A percentile compares a stretch with the other conserved stretches of the same genome.
Evolutionary conservation across 225 moss, liverwort and hornwort genomes (phyloP).

Genomic region (Lunularia cruciata): DNA sequence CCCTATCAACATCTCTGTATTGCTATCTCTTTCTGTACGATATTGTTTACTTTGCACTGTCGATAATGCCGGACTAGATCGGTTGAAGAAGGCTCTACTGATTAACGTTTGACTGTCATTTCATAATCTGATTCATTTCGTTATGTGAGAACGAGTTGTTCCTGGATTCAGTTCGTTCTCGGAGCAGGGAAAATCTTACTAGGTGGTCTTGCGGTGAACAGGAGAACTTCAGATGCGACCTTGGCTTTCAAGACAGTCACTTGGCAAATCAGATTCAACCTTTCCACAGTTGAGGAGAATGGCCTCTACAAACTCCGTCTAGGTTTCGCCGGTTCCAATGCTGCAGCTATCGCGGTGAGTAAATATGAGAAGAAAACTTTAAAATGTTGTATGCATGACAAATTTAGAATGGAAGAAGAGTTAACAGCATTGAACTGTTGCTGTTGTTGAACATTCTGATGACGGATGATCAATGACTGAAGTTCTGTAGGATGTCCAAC

Average conservation of each 20-base stretch:
- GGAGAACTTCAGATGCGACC: slow-evolving; percentile 41
- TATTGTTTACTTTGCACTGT: too few relatives aligned
- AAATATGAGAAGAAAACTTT: too few relatives aligned
- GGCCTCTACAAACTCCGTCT: slow-evolving; percentile 66
- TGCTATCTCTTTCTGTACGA: too few relatives aligned
- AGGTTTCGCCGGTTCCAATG: slow-evolving; percentile 48
- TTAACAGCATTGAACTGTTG: too few relatives aligned
- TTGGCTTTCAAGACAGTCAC: slow-evolving; percentile 59
- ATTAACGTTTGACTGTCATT: background rate
- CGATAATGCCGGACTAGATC: too few relatives aligned
- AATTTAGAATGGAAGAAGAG: background rate
- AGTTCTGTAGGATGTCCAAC: too few relatives aligned
- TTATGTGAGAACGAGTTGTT: too few relatives aligned
- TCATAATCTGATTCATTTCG: background rate
- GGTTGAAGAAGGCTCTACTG: background rate
- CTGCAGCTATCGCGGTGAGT: slow-evolving; percentile 17
- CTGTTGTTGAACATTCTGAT: too few relatives aligned
- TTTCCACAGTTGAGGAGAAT: slow-evolving; percentile 32
- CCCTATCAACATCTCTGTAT: too few relatives aligned
- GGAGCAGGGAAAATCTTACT: background rate
- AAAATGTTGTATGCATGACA: background rate
- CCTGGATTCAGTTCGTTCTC: too few relatives aligned
- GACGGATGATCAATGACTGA: too few relatives aligned
- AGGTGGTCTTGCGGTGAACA: background rate
- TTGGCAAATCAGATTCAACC: slow-evolving; percentile 78